Evolutionary conservation across 257 asterid species (phyloP), one percentile per base, ranked within the genome.

Genomic region (Linaria vulgaris): DNA sequence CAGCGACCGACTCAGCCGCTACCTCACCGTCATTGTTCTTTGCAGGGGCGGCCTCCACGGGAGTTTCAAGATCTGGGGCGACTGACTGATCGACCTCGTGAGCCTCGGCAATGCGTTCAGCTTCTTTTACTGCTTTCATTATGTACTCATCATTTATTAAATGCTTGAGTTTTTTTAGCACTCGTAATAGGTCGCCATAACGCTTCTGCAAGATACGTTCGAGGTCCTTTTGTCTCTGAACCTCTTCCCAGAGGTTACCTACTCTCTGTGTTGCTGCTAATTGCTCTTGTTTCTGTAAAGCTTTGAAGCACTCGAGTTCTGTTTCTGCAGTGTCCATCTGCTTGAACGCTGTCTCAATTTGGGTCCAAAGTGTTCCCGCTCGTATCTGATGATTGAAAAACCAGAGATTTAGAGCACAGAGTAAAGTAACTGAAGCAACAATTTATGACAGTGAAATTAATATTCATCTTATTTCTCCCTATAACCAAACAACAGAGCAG

Each of bases 191-290:
- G 78, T 76, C 83, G 14, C 95, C 95, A 15, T 85, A 90, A 23
- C 83, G 80, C 66, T 78, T 82, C 78, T 94, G 99, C 50, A 85
- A 56, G 47, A 66, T 74, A 34, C 72, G 81, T 77, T 94, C 99
- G 0, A 94, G 90, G 58, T 94, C 94, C 79, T 94, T 94, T 77
- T 94, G 99, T 73, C 87, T 94, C 87, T 94, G 96, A 54, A 84
- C 96, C 79, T 94, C 97, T 80, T 94, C 97, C 99, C 99, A 94
- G 16, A 87, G 82, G 66, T 79, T 76, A 68, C 91, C 77, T 63
- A 90, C 81, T 74, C 99, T 81, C 64, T 84, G 80, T n/a, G 94
- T 69, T 45, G 96, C 94, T 19, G 96, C 87, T 58, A 79, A 17
- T 19, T 78, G 82, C 67, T 94, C 99, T 83, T 90, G 96, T 75